Evolutionary conservation across 225 moss, liverwort and hornwort genomes (phyloP).

Genomic region (Physcomitrium patens): DNA sequence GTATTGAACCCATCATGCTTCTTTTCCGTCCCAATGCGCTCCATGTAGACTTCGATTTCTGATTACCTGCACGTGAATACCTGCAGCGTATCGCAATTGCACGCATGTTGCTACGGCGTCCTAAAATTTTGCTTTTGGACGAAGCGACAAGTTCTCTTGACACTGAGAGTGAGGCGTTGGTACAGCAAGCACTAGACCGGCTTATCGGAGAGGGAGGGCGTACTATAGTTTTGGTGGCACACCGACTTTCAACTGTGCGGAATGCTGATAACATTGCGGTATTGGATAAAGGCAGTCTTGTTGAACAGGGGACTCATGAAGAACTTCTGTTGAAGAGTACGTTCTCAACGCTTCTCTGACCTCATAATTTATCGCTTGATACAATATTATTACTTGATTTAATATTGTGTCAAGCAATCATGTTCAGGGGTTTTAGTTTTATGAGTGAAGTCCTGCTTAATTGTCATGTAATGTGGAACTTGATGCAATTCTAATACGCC

Average conservation of each 20-base stretch:
- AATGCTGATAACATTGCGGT: constrained; percentile 98
- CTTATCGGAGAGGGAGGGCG: constrained; percentile 88
- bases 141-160: constrained; percentile 97
- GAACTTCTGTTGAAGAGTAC: constrained; percentile 73
- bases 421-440: background rate
- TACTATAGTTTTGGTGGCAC: constrained; percentile 93
- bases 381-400: background rate
- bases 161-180: constrained; percentile 98
- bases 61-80: background rate
- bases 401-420: background rate
- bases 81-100: constrained; percentile 94
- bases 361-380: background rate
- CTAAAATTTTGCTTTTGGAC: constrained; percentile 86
- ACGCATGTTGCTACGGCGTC: constrained; percentile 89
- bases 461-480: background rate
- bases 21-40: background rate
- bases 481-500: background rate
- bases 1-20: too few species aligned
- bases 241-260: constrained; percentile 92
- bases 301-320: constrained; percentile 91
- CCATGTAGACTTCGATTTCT: background rate
- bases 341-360: background rate
- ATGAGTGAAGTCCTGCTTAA: background rate
- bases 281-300: constrained; percentile 89
- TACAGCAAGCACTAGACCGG: constrained; percentile 95